Conservation (phyloP, 2,329 filamentous ascomycete species). For the Aspergillus udagawae region DNA sequence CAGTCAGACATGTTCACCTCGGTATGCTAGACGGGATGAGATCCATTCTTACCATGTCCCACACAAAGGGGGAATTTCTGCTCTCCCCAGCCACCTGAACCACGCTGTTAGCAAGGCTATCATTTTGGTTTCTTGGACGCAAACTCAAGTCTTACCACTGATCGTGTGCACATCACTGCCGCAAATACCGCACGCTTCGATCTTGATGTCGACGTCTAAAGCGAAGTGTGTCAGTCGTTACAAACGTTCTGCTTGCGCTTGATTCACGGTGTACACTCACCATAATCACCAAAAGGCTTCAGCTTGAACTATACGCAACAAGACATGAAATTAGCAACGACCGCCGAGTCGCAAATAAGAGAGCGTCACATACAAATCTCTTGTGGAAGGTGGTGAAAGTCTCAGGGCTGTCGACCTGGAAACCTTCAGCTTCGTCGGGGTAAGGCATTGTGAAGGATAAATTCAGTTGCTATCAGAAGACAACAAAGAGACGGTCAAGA, state of each 20-base stretch:
- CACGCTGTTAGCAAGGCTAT: not conserved
- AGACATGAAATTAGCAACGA: not conserved
- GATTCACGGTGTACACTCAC: constrained; percentile 16
- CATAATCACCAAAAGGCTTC: constrained; percentile 78
- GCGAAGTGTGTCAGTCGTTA: not conserved
- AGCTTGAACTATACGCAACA: constrained; percentile 61
- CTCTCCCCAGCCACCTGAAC: constrained; percentile 50
- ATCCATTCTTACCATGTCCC: constrained; percentile 41
- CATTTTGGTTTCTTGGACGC: not conserved
- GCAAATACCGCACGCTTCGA: constrained; percentile 75
- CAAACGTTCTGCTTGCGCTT: too few species aligned
- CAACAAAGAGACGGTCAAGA: not conserved
- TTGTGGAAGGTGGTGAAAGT: constrained; percentile 59
- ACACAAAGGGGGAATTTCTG: constrained; percentile 51
- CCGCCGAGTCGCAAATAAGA: not conserved
- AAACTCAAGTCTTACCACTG: constrained; percentile 32
- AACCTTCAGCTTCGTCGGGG: constrained; percentile 44
- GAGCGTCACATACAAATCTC: constrained; percentile 43
- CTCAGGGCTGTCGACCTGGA: constrained; percentile 60
- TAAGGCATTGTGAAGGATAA: constrained; percentile 37
- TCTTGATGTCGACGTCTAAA: constrained; percentile 76
- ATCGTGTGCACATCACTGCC: constrained; percentile 70
- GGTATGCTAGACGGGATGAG: not conserved
- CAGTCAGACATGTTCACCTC: not conserved
- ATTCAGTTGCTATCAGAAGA: not conserved